These are phyloP conservation scores for Staphylotrichum tortipilum DNA, from an alignment of 495 filamentous ascomycete species.

Conservation along the genomic window DNA sequence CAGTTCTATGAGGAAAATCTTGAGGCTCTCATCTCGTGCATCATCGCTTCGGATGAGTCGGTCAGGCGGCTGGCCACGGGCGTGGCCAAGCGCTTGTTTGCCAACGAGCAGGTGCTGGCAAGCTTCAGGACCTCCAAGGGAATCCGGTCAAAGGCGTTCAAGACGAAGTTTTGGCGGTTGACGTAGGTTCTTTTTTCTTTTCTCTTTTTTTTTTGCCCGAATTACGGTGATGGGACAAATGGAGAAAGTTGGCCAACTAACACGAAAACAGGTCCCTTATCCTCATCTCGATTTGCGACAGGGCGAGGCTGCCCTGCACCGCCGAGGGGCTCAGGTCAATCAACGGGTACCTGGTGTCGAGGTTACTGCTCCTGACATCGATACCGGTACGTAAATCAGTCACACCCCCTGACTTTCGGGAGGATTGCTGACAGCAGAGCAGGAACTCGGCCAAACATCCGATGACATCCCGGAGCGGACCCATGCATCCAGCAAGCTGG, in stretches of 20 bases:
- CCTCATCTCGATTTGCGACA: constrained; percentile 42
- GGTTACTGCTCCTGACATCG: constrained; percentile 38
- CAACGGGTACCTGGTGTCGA: constrained; percentile 43
- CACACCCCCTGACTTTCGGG: too few species aligned
- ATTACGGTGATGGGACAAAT: not conserved
- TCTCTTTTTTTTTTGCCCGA: constrained; percentile 2
- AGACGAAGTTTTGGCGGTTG: constrained; percentile 43
- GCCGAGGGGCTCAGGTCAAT: constrained; percentile 39
- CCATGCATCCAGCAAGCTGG: constrained; percentile 41
- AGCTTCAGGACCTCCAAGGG: constrained; percentile 32
- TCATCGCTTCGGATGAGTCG: constrained; percentile 43
- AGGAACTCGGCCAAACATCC: constrained; percentile 41
- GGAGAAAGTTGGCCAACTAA: constrained; percentile 11
- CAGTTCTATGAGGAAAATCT: constrained; percentile 42
- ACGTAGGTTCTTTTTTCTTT: constrained; percentile 39
- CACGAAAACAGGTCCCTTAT: constrained; percentile 36
- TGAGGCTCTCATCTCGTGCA: constrained; percentile 42
- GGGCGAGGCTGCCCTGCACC: constrained; percentile 32
- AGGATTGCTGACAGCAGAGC: not conserved
- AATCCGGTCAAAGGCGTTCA: constrained; percentile 33
- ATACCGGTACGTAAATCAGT: constrained; percentile 32
- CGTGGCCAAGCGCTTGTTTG: constrained; percentile 41
- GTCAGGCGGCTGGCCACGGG: constrained; percentile 37
- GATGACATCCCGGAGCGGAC: constrained; percentile 44
- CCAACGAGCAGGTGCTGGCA: constrained; percentile 28